phyloP scores from a whole-genome alignment of 345 rosid genomes.

The Brassica juncea region DNA sequence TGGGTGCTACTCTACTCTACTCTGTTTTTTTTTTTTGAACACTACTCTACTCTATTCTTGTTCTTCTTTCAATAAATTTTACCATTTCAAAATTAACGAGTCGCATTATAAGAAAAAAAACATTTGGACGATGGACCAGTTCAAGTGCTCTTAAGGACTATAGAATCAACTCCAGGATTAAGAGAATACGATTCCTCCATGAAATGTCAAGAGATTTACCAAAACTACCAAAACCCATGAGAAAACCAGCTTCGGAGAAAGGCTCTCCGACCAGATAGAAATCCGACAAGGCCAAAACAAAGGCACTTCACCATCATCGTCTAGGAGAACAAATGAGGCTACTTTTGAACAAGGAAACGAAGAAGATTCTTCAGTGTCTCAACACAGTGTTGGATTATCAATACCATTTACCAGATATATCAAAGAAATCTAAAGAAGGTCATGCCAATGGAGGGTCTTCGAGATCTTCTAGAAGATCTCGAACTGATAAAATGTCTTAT shows the following conservation, averaged over 20 bases:
- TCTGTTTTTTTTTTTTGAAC: neutral
- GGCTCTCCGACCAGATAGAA: slow-evolving; percentile 12
- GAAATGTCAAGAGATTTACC: slow-evolving; percentile 18
- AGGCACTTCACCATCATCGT: too few species aligned
- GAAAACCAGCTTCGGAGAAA: slow-evolving; percentile 29
- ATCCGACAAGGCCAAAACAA: neutral
- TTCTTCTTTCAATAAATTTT: neutral
- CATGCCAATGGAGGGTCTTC: slow-evolving; percentile 23
- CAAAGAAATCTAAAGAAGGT: slow-evolving; percentile 30
- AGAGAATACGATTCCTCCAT: neutral
- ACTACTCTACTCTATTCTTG: neutral
- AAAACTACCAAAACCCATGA: neutral
- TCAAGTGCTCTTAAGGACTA: slow-evolving; percentile 10
- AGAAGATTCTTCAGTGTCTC: slow-evolving; percentile 1
- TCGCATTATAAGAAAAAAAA: neutral
- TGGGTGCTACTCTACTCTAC: slow-evolving; percentile 1
- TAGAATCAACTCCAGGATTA: neutral
- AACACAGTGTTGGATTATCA: slow-evolving; percentile 5
- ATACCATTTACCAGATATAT: too few species aligned
- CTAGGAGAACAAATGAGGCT: too few species aligned
- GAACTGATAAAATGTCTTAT: slow-evolving; percentile 22
- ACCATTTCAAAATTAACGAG: neutral
- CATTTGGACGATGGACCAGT: slow-evolving; percentile 6
- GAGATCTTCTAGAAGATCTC: slow-evolving; percentile 13
- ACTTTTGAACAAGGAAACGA: too few species aligned